phyloP scores from a whole-genome alignment of 1,284 basidiomycete genomes.

The Trichosporon asahii region DNA sequence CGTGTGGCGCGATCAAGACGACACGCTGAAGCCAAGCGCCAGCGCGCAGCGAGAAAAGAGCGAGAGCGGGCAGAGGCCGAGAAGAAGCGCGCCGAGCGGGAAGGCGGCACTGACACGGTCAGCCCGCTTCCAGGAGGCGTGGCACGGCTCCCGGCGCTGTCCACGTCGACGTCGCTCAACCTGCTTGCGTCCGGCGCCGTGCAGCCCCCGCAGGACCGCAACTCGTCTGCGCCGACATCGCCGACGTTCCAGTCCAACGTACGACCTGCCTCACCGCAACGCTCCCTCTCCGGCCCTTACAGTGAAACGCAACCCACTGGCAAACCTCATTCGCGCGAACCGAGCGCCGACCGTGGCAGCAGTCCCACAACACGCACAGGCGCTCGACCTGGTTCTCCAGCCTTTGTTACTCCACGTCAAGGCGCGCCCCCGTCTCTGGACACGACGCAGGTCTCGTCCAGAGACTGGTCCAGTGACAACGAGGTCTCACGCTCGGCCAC shows the following conservation, averaged over 20 bases:
- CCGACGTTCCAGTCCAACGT: conserved; percentile 6
- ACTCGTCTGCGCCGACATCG: conserved; percentile 12
- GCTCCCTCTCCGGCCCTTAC: neutral
- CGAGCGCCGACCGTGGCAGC: conserved; percentile 1
- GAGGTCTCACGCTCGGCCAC: neutral
- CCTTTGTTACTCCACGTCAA: neutral
- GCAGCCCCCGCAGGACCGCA: conserved; percentile 6
- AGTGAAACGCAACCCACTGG: conserved; percentile 3
- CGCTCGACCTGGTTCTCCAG: conserved; percentile 5
- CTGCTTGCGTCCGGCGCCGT: conserved; percentile 14
- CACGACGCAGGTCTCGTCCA: neutral
- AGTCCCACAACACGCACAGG: conserved; percentile 13
- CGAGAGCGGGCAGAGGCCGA: conserved; percentile 37
- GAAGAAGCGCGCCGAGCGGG: conserved; percentile 16
- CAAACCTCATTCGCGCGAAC: conserved; percentile 3
- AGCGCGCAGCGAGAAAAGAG: conserved; percentile 47
- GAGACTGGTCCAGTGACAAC: conserved; percentile 4
- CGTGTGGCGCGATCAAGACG: conserved; percentile 86
- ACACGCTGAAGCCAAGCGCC: conserved; percentile 72
- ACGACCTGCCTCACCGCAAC: neutral
- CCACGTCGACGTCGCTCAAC: conserved; percentile 22
- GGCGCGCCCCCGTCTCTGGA: neutral
- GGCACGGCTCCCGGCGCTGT: neutral
- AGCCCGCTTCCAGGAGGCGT: neutral
- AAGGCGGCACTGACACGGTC: neutral